Conservation (phyloP, 768 basidiomycete species). For the Lactarius sanguifluus region DNA sequence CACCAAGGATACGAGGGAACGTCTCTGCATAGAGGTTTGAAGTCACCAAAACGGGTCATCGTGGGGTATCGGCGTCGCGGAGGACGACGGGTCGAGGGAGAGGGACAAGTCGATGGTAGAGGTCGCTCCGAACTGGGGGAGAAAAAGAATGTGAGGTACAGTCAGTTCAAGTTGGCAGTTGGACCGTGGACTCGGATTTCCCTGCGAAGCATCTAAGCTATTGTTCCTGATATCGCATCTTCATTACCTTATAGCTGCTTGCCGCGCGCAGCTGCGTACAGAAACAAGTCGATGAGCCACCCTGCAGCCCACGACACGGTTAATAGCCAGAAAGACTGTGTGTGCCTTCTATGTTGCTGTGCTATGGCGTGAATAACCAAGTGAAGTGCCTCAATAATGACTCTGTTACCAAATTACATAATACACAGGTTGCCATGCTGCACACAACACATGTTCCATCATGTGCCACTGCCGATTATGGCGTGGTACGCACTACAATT, state of each 20-base stretch:
- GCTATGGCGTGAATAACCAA: background rate
- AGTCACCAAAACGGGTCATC: constrained; percentile 73
- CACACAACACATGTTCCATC: background rate
- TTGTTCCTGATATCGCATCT: background rate
- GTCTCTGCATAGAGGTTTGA: constrained; percentile 60
- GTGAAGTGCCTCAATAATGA: background rate
- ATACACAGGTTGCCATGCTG: background rate
- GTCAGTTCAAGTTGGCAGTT: background rate
- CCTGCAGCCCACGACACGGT: background rate
- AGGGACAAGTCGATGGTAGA: background rate
- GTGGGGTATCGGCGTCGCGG: constrained; percentile 14
- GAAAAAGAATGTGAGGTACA: background rate
- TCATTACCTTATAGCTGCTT: background rate
- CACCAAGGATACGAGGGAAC: constrained; percentile 88
- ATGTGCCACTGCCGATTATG: background rate
- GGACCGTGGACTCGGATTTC: constrained; percentile 4
- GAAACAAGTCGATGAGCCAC: background rate
- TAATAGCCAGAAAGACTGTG: background rate
- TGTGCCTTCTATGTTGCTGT: background rate
- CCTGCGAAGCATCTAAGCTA: constrained; percentile 4
- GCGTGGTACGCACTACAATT: background rate
- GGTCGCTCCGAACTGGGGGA: background rate
- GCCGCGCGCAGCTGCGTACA: background rate
- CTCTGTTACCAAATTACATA: background rate
- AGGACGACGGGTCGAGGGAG: background rate